phyloP scores from a whole-genome alignment of 1,284 basidiomycete genomes.

The Vanrija sp. region DNA sequence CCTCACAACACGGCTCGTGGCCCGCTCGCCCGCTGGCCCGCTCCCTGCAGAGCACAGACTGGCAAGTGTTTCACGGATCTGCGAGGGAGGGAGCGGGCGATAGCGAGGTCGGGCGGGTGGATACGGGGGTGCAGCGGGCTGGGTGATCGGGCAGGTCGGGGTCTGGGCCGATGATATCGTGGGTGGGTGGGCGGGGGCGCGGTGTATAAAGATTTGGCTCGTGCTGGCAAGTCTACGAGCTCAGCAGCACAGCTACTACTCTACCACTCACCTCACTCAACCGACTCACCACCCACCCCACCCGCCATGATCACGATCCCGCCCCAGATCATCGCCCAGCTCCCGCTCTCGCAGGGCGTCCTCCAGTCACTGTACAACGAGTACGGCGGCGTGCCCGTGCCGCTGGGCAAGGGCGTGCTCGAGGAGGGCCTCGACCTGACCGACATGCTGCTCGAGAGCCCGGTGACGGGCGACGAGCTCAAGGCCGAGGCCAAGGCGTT shows the following conservation, averaged over 20 bases:
- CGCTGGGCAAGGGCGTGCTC: slow-evolving; percentile 3
- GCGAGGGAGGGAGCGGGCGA: too few relatives aligned
- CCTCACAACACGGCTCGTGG: too few relatives aligned
- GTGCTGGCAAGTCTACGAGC: neutral
- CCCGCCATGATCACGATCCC: slow-evolving; percentile 15
- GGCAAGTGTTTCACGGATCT: too few relatives aligned
- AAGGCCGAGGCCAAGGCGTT: slow-evolving; percentile 10
- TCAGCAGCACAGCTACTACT: neutral
- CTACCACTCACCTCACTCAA: neutral
- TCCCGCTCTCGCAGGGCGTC: slow-evolving; percentile 14
- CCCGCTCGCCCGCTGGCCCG: too few relatives aligned
- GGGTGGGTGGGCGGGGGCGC: too few relatives aligned
- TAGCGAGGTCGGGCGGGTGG: too few relatives aligned
- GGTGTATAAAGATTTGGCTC: too few relatives aligned
- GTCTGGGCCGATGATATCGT: too few relatives aligned
- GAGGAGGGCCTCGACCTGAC: slow-evolving; percentile 15
- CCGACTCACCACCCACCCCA: neutral
- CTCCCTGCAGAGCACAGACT: too few relatives aligned
- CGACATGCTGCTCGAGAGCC: slow-evolving; percentile 9
- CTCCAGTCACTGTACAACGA: slow-evolving; percentile 7
- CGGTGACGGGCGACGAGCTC: slow-evolving; percentile 11
- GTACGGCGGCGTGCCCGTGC: slow-evolving; percentile 13
- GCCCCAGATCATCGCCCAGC: slow-evolving; percentile 13
- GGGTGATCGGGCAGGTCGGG: too few relatives aligned
- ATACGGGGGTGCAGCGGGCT: too few relatives aligned